Base-by-base conservation (phyloP, 2,329 filamentous ascomycete genomes). In the Cryphonectria naterciae region DNA sequence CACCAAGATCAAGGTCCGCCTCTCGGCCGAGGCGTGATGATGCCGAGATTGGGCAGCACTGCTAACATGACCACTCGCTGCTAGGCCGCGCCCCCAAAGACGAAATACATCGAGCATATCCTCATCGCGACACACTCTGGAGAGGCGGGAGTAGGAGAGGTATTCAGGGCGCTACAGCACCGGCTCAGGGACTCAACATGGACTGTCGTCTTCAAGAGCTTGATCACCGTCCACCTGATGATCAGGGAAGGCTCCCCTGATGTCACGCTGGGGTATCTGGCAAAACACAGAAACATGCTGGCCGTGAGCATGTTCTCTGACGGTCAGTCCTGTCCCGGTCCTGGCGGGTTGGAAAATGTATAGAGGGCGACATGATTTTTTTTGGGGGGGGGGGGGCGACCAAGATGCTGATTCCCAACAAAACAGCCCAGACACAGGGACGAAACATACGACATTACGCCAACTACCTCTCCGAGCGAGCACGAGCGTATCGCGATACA, bases 81-180 rank as follows among this genome's bases (percentile, higher is more conserved):
- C 71, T 65, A 97, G 93, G 92, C 95, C 83, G 96, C 96, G 75
- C 93, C 96, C 73, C 96, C 96, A 67, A 99, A 99, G 85, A 96
- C 95, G 70, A 99, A 99, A 84, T 99, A 98, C 85, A 97, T 99
- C 85, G 96, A 99, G 82, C 94, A 98, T 80, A 98, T 99, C 79
- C 88, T 99, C 70, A 88, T 98, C 75, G 95, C 96, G 74, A 99
- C 96, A 52, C 94, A 98, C 83, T 92, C 94, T 32, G 96, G 95
- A 76, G 96, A 99, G 83, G 93, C 93, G 68, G 96, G 95, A 75
- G 94, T 99, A 72, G 95, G 92, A 72, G 96, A 99, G 83, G 93
- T 99, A 78, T 98, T 99, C 81, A 91, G 96, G 73, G 93, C 94
- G 58, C 85, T 99, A 68, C 94, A 97, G 79, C 90, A 94, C 80